Conservation (phyloP, 2,329 filamentous ascomycete genomes). For the Drechslerella coelobrocha region DNA sequence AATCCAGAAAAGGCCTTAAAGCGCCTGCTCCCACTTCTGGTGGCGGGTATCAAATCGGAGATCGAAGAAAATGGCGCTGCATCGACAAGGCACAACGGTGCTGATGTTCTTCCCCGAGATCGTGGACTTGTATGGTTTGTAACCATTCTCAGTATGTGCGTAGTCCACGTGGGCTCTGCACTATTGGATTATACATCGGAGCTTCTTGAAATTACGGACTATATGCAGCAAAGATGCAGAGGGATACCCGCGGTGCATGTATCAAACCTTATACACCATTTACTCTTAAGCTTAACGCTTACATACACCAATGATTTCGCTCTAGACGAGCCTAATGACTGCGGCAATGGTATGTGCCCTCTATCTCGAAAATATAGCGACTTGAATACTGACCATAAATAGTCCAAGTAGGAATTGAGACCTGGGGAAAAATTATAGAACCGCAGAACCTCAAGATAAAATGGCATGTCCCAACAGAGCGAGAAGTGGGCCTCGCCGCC, state of each 20-base stretch:
- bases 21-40: conserved; percentile 85
- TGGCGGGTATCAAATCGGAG: conserved; percentile 90
- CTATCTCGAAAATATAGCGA: neutral
- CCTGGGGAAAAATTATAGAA: conserved; percentile 83
- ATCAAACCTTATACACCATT: conserved; percentile 96
- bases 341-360: conserved; percentile 33
- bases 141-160: conserved; percentile 96
- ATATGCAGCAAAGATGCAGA: conserved; percentile 95
- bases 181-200: conserved; percentile 88
- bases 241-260: conserved; percentile 94
- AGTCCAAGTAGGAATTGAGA: conserved; percentile 62
- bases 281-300: conserved; percentile 90
- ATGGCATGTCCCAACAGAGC: conserved; percentile 84
- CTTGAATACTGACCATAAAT: conserved; percentile 10
- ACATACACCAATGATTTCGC: conserved; percentile 91
- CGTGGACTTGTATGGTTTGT: conserved; percentile 95
- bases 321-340: conserved; percentile 77
- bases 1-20: conserved; percentile 92
- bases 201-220: conserved; percentile 86
- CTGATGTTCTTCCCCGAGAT: conserved; percentile 90
- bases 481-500: conserved; percentile 86
- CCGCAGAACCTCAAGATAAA: conserved; percentile 79
- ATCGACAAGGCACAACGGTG: conserved; percentile 89
- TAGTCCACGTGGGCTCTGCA: conserved; percentile 91
- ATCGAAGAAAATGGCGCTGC: conserved; percentile 97